These are phyloP conservation scores for Crataegus laevigata DNA, from an alignment of 306 rosid genomes.

Conservation along the genomic window DNA sequence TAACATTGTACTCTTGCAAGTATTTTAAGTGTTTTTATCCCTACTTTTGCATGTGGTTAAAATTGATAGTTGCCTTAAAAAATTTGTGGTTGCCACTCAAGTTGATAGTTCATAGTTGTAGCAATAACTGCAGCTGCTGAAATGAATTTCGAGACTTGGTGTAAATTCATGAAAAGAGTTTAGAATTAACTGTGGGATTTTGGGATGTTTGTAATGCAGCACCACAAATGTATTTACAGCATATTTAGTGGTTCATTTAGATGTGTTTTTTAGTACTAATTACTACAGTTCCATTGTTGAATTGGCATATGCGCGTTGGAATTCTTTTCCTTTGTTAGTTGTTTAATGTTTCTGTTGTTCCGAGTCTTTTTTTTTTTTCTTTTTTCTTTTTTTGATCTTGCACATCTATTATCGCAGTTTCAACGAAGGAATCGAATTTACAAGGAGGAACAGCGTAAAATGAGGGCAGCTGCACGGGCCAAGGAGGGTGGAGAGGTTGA, in stretches of 20 bases:
- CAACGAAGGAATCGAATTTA: conserved; percentile 86
- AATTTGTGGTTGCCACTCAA: no score
- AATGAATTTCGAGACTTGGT: conserved; percentile 3
- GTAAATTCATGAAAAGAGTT: conserved; percentile 4
- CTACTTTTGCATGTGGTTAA: no score
- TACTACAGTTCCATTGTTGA: no score
- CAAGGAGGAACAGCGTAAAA: conserved; percentile 92
- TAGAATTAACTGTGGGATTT: neutral
- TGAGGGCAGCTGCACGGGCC: conserved; percentile 66
- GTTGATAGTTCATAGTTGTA: no score
- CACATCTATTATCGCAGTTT: conserved; percentile 33
- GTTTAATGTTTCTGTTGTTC: neutral
- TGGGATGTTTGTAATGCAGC: neutral
- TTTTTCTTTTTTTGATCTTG: neutral
- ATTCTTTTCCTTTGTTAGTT: neutral
- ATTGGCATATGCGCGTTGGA: no score
- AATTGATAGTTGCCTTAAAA: no score
- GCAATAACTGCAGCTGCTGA: conserved; percentile 20
- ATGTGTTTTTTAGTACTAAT: no score
- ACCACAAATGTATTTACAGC: neutral
- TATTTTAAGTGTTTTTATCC: no score
- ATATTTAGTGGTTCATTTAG: neutral
- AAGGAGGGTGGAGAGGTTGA: conserved; percentile 43
- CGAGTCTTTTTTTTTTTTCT: neutral
- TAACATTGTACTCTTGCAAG: no score